These are phyloP conservation scores for Botryosphaeria dothidea DNA, from an alignment of 2,329 filamentous ascomycete genomes.

Conservation along the genomic window DNA sequence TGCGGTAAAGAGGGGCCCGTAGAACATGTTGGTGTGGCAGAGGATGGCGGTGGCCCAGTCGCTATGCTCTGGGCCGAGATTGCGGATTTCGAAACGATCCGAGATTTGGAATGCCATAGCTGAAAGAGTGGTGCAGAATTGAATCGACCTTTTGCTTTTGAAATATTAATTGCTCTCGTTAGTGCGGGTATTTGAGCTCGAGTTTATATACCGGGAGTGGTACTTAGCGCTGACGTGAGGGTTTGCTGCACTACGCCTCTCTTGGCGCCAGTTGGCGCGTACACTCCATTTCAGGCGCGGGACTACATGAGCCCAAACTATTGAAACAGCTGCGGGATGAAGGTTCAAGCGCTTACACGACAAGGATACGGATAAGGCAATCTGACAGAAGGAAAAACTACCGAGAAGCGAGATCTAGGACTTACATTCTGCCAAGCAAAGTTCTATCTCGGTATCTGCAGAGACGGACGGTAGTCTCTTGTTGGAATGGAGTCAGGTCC, in stretches of 20 bases:
- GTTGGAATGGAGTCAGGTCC: too few relatives aligned
- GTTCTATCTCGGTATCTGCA: too few relatives aligned
- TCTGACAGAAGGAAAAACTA: background rate
- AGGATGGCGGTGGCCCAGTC: slow-evolving; percentile 34
- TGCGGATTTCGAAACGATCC: slow-evolving; percentile 34
- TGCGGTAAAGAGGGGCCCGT: slow-evolving; percentile 31
- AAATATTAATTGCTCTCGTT: too few relatives aligned
- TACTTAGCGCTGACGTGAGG: slow-evolving; percentile 14
- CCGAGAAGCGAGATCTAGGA: background rate
- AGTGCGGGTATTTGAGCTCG: too few relatives aligned
- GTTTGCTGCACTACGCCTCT: background rate
- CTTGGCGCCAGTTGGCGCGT: background rate
- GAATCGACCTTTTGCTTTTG: background rate
- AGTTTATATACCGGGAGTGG: background rate
- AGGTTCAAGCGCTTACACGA: background rate
- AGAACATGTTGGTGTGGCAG: slow-evolving; percentile 34
- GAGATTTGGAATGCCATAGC: slow-evolving; percentile 21
- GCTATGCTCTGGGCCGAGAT: slow-evolving; percentile 28
- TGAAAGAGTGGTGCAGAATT: background rate
- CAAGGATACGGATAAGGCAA: background rate
- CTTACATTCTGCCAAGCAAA: too few relatives aligned
- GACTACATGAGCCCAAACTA: background rate
- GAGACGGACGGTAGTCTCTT: too few relatives aligned
- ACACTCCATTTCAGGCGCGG: background rate
- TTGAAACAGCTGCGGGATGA: background rate